These are phyloP conservation scores for Tillandsia fasciculata DNA, from an alignment of 176 grass and related monocot species.

Conservation along the genomic window DNA sequence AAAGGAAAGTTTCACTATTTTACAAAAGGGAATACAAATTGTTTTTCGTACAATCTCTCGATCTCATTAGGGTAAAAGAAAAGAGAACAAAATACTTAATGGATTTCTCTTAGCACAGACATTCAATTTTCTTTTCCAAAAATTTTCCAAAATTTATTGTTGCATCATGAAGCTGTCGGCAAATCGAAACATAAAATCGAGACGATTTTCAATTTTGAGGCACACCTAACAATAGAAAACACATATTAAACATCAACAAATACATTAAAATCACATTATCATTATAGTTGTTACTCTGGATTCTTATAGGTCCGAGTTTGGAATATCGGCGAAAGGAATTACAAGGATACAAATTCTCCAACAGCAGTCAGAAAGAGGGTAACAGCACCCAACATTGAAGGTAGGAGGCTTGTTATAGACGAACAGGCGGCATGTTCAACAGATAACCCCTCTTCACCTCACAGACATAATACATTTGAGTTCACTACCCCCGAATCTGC, in stretches of 20 bases:
- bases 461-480: conserved; percentile 38
- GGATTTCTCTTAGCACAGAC: too few species aligned
- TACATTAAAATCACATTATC: too few species aligned
- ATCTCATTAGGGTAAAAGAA: too few species aligned
- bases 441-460: conserved; percentile 30
- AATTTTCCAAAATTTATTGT: too few species aligned
- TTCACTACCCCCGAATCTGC: conserved; percentile 66
- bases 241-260: background rate
- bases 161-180: too few species aligned
- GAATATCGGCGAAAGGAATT: conserved; percentile 49
- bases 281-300: conserved; percentile 13
- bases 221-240: background rate
- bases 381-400: conserved; percentile 40
- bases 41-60: too few species aligned
- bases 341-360: conserved; percentile 45
- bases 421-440: conserved; percentile 27
- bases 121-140: too few species aligned
- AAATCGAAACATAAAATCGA: too few species aligned
- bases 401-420: conserved; percentile 29
- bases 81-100: too few species aligned
- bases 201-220: too few species aligned
- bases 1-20: too few species aligned
- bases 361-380: conserved; percentile 61
- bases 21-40: too few species aligned
- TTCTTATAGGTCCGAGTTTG: conserved; percentile 65